phyloP scores from a whole-genome alignment of 2,329 filamentous ascomycete species.

The Cadophora luteo-olivacea region DNA sequence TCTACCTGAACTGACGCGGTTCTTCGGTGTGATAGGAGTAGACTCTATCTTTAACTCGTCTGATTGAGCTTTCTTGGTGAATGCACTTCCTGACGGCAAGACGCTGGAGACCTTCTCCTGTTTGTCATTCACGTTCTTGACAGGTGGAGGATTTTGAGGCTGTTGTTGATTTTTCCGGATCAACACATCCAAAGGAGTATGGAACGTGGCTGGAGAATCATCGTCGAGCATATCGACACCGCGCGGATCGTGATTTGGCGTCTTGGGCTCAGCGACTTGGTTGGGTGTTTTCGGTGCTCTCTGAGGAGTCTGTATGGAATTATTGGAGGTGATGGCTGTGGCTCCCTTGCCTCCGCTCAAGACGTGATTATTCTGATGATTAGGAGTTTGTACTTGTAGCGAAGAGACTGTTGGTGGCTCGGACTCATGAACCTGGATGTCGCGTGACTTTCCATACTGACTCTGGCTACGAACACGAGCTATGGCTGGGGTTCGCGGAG shows the following conservation, averaged over 20 bases:
- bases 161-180: constrained; percentile 4
- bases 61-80: not conserved
- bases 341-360: not conserved
- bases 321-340: not conserved
- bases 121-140: not conserved
- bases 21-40: not conserved
- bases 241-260: not conserved
- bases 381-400: not conserved
- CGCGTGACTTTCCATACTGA: not conserved
- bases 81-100: constrained; percentile 4
- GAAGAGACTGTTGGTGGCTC: too few species aligned
- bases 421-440: not conserved
- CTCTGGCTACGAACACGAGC: not conserved
- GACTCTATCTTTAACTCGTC: not conserved
- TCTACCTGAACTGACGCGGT: constrained; percentile 43
- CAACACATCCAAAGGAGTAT: not conserved
- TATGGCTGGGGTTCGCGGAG: not conserved
- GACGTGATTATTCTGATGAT: not conserved
- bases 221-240: not conserved
- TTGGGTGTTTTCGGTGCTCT: not conserved
- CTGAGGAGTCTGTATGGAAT: not conserved
- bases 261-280: not conserved
- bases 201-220: not conserved
- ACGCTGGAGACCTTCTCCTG: constrained; percentile 4
- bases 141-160: not conserved